Base-by-base conservation (phyloP, 73 alveolate genomes). In the Blepharisma stoltei region DNA sequence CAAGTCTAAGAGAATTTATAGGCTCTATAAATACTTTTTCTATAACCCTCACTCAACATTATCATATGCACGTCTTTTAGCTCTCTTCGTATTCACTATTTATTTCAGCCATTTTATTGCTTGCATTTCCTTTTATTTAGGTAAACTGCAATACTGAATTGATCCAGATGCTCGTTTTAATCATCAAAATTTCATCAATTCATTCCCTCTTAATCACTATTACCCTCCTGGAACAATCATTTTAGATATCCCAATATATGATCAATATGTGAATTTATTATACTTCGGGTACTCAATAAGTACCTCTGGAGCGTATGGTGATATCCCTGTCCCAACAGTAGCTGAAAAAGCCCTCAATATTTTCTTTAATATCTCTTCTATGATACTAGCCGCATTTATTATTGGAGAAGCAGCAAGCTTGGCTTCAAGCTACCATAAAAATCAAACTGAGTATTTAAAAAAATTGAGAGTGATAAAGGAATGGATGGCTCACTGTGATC, bases 261-360 rank as follows among this genome's bases (percentile, higher is more conserved):
- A 87, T 48, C 69, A 47, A 27, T 87, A 87, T 78, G 25, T 78
- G 49, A 77, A 71, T 44, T 67, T 87, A 55, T 9, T 83, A 6
- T 65, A 67, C 54, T 54, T 87, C 55, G 32, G 83, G 23, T 6
- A 78, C 20, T 79, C 92, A 23, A 70, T 81, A 0, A 84, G 78
- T 82, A 88, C 89, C 50, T 75, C 87, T 6, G 84, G 76, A 6
- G 76, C 88, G 54, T 84, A 79, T 76, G 95, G 95, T 7, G 95
- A 88, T 54, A 70, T 88, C 6, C 73, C 78, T 9, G 92, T 92
- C 6, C 77, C 71, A 6, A 71, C 90, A 0, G 27, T 76, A 50
- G 11, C 60, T 7, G 95, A 88, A 67, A 79, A 84, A 47, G 23
- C 77, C 1, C 50, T 83, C 38, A 76, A 83, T n/a, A 54, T 88